Base-by-base conservation (phyloP, 2,329 filamentous ascomycete genomes). In the Xylaria digitata region DNA sequence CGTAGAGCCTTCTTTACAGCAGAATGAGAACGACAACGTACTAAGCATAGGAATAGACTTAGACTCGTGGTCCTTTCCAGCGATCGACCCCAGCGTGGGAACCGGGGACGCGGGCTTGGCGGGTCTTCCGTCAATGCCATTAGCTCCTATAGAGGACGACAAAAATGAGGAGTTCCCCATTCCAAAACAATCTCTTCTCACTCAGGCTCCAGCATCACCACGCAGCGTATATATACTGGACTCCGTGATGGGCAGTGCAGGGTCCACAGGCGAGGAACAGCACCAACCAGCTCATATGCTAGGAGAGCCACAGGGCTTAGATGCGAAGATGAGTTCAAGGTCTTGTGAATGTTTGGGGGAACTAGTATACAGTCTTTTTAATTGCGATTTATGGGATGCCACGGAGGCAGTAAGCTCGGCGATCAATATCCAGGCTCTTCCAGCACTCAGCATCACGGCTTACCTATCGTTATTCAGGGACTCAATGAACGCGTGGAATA, bases 301-400 rank as follows among this genome's bases (percentile, higher is more conserved):
- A 6, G 42, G 6, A 21, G 8, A 45, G 6, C 7, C 42, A 8
- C 42, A 45, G n/a, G 7, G 5, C n/a, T 15, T 26, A 19, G 49
- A 17, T 34, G n/a, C 5, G 17, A 13, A 19, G 17, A 52, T 2
- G 17, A 4, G 26, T 13, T 15, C 6, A n/a, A n/a, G 30, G 13
- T 6, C 26, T 11, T 52, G 49, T 19, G 17, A 6, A 34, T 34
- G 49, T 34, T 19, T 34, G 11, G 49, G 19, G n/a, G 26, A 52
- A 2, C 11, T 34, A 7, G 17, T 26, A 34, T 52, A 17, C 17
- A 19, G 30, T 19, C 49, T 52, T 2, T 9, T 52, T 3, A 19
- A 26, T 8, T 52, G 30, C 17, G 49, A 52, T 34, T 32, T 52
- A n/a, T 52, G 17, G 49, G 49, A 52, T 7, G 49, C 17, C n/a